These are phyloP conservation scores for Aspergillus aculeatus DNA, from an alignment of 2,329 filamentous ascomycete genomes.

Conservation along the genomic window DNA sequence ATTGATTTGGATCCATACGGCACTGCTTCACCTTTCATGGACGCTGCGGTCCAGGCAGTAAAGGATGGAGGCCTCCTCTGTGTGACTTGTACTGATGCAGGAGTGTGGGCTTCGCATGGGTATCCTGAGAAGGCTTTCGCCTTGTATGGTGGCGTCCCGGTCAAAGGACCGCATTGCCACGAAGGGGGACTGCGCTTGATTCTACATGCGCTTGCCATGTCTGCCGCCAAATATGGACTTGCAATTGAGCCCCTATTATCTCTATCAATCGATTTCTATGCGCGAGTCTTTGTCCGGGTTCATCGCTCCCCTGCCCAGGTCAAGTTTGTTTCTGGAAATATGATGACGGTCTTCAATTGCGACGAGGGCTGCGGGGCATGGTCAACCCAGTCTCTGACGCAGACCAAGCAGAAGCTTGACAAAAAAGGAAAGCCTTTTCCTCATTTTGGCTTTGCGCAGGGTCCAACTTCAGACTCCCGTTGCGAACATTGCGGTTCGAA, in stretches of 20 bases:
- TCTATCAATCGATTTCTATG: conserved; percentile 94
- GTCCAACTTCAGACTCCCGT: conserved; percentile 61
- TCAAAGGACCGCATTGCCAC: conserved; percentile 82
- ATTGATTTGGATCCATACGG: conserved; percentile 97
- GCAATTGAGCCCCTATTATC: conserved; percentile 88
- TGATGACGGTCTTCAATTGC: conserved; percentile 90
- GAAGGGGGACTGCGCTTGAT: conserved; percentile 87
- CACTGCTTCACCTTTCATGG: conserved; percentile 87
- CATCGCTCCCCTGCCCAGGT: conserved; percentile 77
- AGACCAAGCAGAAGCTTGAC: conserved; percentile 63
- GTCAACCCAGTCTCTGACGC: conserved; percentile 75
- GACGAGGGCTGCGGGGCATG: conserved; percentile 89
- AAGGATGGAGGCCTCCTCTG: conserved; percentile 87
- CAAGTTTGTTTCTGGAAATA: conserved; percentile 86
- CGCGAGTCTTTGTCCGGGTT: conserved; percentile 81
- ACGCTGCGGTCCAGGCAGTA: conserved; percentile 82
- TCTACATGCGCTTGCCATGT: conserved; percentile 73
- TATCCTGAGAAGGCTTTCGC: conserved; percentile 94
- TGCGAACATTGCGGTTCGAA: conserved; percentile 85
- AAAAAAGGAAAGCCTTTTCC: conserved; percentile 72
- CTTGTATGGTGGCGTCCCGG: conserved; percentile 84
- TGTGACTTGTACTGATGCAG: conserved; percentile 94
- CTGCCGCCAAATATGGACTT: conserved; percentile 81
- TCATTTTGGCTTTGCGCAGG: conserved; percentile 74
- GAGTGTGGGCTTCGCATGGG: conserved; percentile 88